phyloP scores from a whole-genome alignment of 2,329 filamentous ascomycete genomes.

The Diatrype stigma region DNA sequence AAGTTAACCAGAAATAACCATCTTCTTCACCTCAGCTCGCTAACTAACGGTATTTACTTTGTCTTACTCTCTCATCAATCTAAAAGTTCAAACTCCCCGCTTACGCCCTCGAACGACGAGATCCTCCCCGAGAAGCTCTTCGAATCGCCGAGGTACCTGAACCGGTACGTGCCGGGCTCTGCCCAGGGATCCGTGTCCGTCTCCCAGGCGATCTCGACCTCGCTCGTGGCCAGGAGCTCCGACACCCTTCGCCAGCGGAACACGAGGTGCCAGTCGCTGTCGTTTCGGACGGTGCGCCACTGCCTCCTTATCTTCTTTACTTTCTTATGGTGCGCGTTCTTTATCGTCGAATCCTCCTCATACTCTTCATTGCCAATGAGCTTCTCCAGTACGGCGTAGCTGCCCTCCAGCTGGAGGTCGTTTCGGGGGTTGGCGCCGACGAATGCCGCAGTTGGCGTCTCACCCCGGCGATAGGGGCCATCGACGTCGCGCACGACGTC shows the following conservation, averaged over 20 bases:
- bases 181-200: conserved; percentile 63
- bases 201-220: conserved; percentile 75
- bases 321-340: too few species aligned
- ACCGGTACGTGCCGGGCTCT: conserved; percentile 62
- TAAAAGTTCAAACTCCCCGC: conserved; percentile 45
- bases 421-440: conserved; percentile 87
- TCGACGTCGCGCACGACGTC: conserved; percentile 53
- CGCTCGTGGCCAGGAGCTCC: conserved; percentile 66
- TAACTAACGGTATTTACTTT: background rate
- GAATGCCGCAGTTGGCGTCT: conserved; percentile 63
- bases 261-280: conserved; percentile 77
- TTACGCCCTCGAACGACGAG: conserved; percentile 64
- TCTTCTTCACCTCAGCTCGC: background rate
- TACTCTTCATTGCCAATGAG: conserved; percentile 31
- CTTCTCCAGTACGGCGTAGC: conserved; percentile 72
- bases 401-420: conserved; percentile 72
- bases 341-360: conserved; percentile 2
- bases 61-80: background rate
- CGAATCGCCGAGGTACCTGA: conserved; percentile 77
- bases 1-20: too few species aligned
- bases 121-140: conserved; percentile 63
- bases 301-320: conserved; percentile 5
- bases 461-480: conserved; percentile 52
- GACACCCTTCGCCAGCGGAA: conserved; percentile 76
- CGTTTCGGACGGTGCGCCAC: conserved; percentile 68